phyloP scores from a whole-genome alignment of 306 rosid genomes.

The Luffa acutangula region DNA sequence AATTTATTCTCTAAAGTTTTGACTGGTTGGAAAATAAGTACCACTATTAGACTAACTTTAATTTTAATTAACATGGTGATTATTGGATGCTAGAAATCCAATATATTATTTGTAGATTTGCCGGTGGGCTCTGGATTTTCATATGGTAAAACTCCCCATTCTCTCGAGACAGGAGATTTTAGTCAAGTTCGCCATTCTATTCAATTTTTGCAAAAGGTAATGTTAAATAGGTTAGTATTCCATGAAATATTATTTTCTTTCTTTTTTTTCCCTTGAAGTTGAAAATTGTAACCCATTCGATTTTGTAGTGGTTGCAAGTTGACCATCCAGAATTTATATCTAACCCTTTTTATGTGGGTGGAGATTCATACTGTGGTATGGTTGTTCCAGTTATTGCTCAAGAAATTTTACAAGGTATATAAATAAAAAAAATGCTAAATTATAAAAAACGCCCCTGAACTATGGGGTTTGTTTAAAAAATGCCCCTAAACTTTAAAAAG shows the following conservation, averaged over 20 bases:
- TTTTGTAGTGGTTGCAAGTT: constrained; percentile 49
- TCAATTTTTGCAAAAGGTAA: constrained; percentile 44
- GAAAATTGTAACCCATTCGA: background rate
- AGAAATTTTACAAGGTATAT: constrained; percentile 44
- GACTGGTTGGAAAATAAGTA: background rate
- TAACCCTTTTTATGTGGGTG: constrained; percentile 43
- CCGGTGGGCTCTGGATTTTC: constrained; percentile 69
- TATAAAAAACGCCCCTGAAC: too few species aligned
- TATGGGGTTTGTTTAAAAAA: too few species aligned
- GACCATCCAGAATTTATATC: constrained; percentile 18
- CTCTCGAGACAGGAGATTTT: constrained; percentile 28
- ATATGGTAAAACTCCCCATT: constrained; percentile 25
- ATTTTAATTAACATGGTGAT: background rate
- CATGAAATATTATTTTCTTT: background rate
- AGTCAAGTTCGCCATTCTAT: constrained; percentile 24
- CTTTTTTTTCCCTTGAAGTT: too few species aligned
- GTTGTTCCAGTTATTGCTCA: constrained; percentile 39
- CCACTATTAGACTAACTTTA: background rate
- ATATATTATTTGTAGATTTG: constrained; percentile 51
- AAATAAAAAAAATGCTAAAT: too few species aligned
- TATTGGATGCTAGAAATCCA: constrained; percentile 30
- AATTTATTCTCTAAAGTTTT: background rate
- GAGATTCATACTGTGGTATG: constrained; percentile 71
- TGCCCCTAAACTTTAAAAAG: too few species aligned
- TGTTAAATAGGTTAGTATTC: too few species aligned